Percentiles rank a stretch among this genome's conserved stretches.
Conservation (phyloP, 2,329 filamentous ascomycete species). For the Diaporthe batatas region DNA sequence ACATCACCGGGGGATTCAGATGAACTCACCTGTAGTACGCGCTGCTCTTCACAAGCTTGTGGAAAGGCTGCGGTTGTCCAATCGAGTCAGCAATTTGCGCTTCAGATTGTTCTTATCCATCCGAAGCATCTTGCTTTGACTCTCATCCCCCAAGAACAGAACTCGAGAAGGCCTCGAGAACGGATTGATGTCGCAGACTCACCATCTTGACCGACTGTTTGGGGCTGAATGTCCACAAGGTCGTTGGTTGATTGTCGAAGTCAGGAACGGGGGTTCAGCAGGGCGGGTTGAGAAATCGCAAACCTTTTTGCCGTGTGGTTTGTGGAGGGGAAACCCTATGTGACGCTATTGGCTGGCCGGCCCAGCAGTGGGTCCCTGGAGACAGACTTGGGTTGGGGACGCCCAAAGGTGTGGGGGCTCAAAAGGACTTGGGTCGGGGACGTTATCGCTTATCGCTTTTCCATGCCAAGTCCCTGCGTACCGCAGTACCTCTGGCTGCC, state of each 20-base stretch:
- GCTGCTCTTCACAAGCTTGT: slow-evolving; percentile 97
- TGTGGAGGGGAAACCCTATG: slow-evolving; percentile 33
- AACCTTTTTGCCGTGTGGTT: slow-evolving; percentile 23
- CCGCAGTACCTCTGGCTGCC: not conserved
- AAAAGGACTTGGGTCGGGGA: slow-evolving; percentile 23
- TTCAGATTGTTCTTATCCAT: slow-evolving; percentile 79
- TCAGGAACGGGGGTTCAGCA: slow-evolving; percentile 49
- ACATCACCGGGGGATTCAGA: not conserved
- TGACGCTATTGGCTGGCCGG: slow-evolving; percentile 23
- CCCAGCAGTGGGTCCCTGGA: slow-evolving; percentile 26
- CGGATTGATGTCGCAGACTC: slow-evolving; percentile 61
- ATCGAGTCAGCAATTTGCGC: slow-evolving; percentile 99
- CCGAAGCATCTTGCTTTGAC: slow-evolving; percentile 99
- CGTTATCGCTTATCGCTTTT: slow-evolving; percentile 27
- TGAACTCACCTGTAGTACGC: slow-evolving; percentile 94
- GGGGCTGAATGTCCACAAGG: slow-evolving; percentile 55
- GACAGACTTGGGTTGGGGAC: slow-evolving; percentile 26
- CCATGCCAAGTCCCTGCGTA: not conserved
- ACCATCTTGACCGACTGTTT: slow-evolving; percentile 74
- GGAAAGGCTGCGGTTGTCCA: slow-evolving; percentile 78
- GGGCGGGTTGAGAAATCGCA: slow-evolving; percentile 31
- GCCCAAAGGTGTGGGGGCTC: not conserved
- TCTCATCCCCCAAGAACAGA: slow-evolving; percentile 62
- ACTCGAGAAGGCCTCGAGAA: slow-evolving; percentile 28
- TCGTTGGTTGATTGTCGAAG: slow-evolving; percentile 51